Percentiles rank a stretch among this genome's conserved stretches.
These are phyloP conservation scores for Tolypocladium pustulatum DNA, from an alignment of 2,329 filamentous ascomycete genomes.

Conservation along the genomic window DNA sequence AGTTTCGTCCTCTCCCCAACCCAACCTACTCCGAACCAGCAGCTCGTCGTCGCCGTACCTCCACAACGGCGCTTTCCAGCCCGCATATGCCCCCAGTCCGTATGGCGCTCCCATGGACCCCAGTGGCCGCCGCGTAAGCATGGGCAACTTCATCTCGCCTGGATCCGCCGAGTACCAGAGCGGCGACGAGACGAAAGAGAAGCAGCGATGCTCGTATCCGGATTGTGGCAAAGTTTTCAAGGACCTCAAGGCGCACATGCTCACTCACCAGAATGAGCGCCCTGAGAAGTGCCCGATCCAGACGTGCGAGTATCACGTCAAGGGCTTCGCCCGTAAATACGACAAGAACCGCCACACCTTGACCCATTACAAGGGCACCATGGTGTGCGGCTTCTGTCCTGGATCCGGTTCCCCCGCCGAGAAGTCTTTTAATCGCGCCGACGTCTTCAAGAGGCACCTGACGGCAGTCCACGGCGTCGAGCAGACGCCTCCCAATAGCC, in stretches of 20 bases:
- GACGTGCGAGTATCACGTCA: constrained; percentile 83
- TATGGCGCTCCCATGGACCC: constrained; percentile 35
- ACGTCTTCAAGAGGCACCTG: constrained; percentile 91
- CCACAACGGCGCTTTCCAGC: constrained; percentile 41
- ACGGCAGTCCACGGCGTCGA: constrained; percentile 87
- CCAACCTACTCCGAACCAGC: constrained; percentile 35
- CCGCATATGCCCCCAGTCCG: constrained; percentile 42
- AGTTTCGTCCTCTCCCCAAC: constrained; percentile 40
- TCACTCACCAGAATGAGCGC: constrained; percentile 83
- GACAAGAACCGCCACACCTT: constrained; percentile 92
- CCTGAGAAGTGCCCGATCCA: constrained; percentile 91
- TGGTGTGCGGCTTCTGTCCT: constrained; percentile 93
- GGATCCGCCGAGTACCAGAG: constrained; percentile 48
- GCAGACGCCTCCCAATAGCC: constrained; percentile 83
- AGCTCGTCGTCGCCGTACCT: constrained; percentile 60
- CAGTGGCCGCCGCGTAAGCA: constrained; percentile 52
- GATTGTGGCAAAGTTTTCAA: constrained; percentile 84
- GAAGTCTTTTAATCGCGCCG: constrained; percentile 91
- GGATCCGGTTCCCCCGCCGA: constrained; percentile 80
- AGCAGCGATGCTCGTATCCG: constrained; percentile 65
- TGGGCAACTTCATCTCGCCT: constrained; percentile 58
- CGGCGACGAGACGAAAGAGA: constrained; percentile 55
- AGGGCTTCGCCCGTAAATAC: constrained; percentile 91
- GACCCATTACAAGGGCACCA: constrained; percentile 94
- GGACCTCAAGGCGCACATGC: constrained; percentile 86